These are phyloP conservation scores for Amanita phalloides DNA, from an alignment of 768 basidiomycete genomes.

Conservation along the genomic window DNA sequence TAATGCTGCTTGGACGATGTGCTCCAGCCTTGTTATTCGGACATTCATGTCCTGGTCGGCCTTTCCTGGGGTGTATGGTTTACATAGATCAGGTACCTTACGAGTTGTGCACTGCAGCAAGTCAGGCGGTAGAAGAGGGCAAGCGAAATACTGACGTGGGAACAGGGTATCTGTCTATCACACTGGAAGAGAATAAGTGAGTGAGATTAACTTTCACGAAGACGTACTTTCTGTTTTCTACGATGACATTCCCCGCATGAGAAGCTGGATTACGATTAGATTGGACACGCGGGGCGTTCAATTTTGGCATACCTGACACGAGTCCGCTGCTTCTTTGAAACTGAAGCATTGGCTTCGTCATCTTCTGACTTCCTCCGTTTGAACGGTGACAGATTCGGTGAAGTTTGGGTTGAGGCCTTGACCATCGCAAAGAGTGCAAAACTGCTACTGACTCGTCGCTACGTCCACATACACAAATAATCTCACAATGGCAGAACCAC, in stretches of 20 bases:
- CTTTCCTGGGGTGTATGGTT: conserved; percentile 83
- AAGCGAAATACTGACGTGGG: conserved; percentile 45
- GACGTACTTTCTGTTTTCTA: conserved; percentile 70
- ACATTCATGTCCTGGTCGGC: conserved; percentile 71
- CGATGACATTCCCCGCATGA: conserved; percentile 86
- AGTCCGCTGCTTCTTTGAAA: conserved; percentile 60
- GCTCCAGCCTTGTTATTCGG: conserved; percentile 66
- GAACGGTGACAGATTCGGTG: conserved; percentile 20
- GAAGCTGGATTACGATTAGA: conserved; percentile 36
- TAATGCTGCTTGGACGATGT: conserved; percentile 70
- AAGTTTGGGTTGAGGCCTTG: conserved; percentile 21
- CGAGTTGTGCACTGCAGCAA: conserved; percentile 60
- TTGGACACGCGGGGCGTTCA: conserved; percentile 1
- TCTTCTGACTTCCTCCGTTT: conserved; percentile 58
- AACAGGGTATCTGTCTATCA: conserved; percentile 77
- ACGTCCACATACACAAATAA: conserved; percentile 6
- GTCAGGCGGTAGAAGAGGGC: conserved; percentile 9
- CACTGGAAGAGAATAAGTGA: conserved; percentile 36
- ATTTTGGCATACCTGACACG: conserved; percentile 53
- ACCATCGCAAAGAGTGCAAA: conserved; percentile 23
- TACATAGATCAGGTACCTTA: conserved; percentile 82
- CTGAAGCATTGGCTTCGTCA: conserved; percentile 31
- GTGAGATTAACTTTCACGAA: not conserved
- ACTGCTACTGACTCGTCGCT: conserved; percentile 5
- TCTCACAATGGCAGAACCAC: conserved; percentile 16